Evolutionary conservation across 106 monocot genomes (phyloP).

Genomic region (Alisma plantagoaquatica): DNA sequence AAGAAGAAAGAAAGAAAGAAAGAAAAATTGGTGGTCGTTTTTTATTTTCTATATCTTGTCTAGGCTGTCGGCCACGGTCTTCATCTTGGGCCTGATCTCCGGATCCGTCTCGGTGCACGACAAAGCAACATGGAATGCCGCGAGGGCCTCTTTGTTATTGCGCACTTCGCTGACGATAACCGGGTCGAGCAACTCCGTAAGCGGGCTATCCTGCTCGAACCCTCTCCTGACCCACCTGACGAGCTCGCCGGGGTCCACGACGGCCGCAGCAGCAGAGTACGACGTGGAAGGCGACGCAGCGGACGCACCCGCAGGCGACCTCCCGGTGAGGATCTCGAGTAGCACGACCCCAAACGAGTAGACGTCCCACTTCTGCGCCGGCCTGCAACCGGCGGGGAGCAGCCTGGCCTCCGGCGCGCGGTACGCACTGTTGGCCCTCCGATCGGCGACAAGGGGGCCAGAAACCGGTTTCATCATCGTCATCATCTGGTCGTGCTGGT

Average conservation of each 20-base stretch:
- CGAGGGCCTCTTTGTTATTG: constrained; percentile 44
- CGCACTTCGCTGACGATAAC: constrained; percentile 24
- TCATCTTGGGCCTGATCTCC: constrained; percentile 73
- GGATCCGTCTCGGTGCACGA: constrained; percentile 73
- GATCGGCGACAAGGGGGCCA: no score
- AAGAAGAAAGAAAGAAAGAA: no score
- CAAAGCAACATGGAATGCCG: constrained; percentile 51
- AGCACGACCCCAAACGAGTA: constrained; percentile 75
- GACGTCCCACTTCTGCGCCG: constrained; percentile 77
- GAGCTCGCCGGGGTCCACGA: constrained; percentile 30
- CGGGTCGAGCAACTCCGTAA: constrained; percentile 60
- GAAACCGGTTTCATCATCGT: no score
- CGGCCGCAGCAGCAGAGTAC: not conserved
- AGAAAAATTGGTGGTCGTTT: no score
- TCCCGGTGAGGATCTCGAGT: constrained; percentile 69
- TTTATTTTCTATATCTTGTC: no score
- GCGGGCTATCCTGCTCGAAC: constrained; percentile 47
- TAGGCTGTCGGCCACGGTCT: constrained; percentile 50
- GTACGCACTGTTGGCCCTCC: constrained; percentile 25
- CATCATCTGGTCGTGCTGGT: no score
- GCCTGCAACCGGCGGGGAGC: constrained; percentile 12
- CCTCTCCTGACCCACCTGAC: constrained; percentile 63
- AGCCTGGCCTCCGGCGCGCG: constrained; percentile 49
- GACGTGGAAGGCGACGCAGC: constrained; percentile 18
- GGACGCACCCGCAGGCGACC: constrained; percentile 2